These are phyloP conservation scores for Paratinospora sagittata DNA, from an alignment of 164 flowering plant species.

Conservation along the genomic window DNA sequence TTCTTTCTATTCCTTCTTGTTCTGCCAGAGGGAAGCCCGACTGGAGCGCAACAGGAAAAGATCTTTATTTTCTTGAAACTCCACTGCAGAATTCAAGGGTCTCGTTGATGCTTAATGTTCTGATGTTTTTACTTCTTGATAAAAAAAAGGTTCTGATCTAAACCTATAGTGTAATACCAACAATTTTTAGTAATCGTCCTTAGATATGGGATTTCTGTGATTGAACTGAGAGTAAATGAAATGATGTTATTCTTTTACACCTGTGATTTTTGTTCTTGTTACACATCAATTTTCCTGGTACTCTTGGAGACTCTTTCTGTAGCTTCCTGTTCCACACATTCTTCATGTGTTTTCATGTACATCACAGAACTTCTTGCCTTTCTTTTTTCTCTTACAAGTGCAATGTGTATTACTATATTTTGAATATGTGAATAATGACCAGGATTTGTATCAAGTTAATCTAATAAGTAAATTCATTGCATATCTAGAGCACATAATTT, in stretches of 20 bases:
- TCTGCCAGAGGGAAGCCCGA: conserved; percentile 8
- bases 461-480: too few relatives aligned
- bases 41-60: conserved; percentile 8
- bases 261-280: background rate
- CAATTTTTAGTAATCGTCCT: background rate
- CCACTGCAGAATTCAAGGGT: background rate
- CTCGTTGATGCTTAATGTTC: background rate
- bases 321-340: too few relatives aligned
- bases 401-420: too few relatives aligned
- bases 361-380: too few relatives aligned
- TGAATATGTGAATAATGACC: too few relatives aligned
- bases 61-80: conserved; percentile 5
- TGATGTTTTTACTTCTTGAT: too few relatives aligned
- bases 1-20: background rate
- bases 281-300: background rate
- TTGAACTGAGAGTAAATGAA: background rate
- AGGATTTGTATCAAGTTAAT: too few relatives aligned
- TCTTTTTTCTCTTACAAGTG: too few relatives aligned
- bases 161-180: background rate
- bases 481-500: too few relatives aligned
- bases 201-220: background rate
- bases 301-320: too few relatives aligned
- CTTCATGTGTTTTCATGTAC: too few relatives aligned
- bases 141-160: background rate
- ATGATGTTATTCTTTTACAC: background rate